Percentiles rank a stretch among this genome's conserved stretches.
Conservation (phyloP, 164 flowering plant species). For the Annona cherimola region DNA sequence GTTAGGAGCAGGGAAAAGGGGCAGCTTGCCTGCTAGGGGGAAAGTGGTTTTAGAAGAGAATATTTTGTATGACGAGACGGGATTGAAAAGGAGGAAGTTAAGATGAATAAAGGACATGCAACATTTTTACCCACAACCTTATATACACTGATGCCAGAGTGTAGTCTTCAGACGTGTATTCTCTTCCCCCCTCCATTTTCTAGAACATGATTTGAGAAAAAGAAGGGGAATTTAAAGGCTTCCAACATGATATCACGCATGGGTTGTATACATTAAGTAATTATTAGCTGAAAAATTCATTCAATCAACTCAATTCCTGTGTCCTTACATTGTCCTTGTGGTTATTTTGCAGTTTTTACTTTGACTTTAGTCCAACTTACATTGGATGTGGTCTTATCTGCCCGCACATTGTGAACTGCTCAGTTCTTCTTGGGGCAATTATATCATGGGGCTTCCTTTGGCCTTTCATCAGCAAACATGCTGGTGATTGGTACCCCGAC, state of each 20-base stretch:
- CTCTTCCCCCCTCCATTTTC: no score
- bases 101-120: no score
- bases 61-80: no score
- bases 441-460: slow-evolving; percentile 95
- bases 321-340: slow-evolving; percentile 1
- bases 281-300: neutral
- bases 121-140: no score
- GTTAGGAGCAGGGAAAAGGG: no score
- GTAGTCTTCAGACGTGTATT: no score
- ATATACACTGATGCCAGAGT: no score
- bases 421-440: slow-evolving; percentile 88
- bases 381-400: slow-evolving; percentile 98
- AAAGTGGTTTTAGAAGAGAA: no score
- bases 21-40: no score
- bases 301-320: no score
- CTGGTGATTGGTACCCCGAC: slow-evolving; percentile 97
- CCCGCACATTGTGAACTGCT: slow-evolving; percentile 94
- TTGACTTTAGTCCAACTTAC: slow-evolving; percentile 96
- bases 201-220: no score
- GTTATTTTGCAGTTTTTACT: slow-evolving; percentile 71
- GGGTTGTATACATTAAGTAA: neutral
- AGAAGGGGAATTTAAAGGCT: neutral
- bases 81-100: no score
- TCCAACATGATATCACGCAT: neutral
- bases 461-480: slow-evolving; percentile 70